Evolutionary conservation across 1,139 yeast species (phyloP).

Genomic region (Zygosaccharomyces pseudobailii): DNA sequence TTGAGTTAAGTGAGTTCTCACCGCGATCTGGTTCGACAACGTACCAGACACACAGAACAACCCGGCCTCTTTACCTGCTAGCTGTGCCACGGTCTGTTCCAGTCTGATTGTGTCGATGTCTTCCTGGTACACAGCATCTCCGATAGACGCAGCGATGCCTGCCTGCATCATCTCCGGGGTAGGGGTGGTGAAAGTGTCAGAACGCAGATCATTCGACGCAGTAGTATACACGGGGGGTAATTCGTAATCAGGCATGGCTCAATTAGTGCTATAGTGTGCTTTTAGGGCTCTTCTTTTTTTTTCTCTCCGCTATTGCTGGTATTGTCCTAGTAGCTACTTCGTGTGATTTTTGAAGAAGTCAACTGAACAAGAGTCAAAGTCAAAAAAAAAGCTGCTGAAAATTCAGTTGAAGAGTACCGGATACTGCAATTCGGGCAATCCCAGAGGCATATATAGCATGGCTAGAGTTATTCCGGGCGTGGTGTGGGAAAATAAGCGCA

Average conservation of each 20-base stretch:
- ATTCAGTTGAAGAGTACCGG: background rate
- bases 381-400: background rate
- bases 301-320: background rate
- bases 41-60: conserved; percentile 88
- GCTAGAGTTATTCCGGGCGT: background rate
- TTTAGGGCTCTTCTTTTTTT: background rate
- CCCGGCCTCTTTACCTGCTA: conserved; percentile 83
- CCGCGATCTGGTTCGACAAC: conserved; percentile 80
- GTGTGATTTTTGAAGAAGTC: background rate
- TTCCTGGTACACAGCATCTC: conserved; percentile 88
- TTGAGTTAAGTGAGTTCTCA: conserved; percentile 70
- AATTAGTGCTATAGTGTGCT: background rate
- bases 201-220: conserved; percentile 59
- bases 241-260: conserved; percentile 17
- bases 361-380: background rate
- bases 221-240: conserved; percentile 33
- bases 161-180: conserved; percentile 69
- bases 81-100: conserved; percentile 58
- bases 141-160: conserved; percentile 56
- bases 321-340: background rate
- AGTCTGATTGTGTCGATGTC: conserved; percentile 64
- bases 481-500: background rate
- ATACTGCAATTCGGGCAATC: background rate
- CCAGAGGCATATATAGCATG: background rate
- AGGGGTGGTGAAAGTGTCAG: conserved; percentile 94